Evolutionary conservation across 2,329 filamentous ascomycete genomes (phyloP).

Genomic region (Colletotrichum tamarilloi): DNA sequence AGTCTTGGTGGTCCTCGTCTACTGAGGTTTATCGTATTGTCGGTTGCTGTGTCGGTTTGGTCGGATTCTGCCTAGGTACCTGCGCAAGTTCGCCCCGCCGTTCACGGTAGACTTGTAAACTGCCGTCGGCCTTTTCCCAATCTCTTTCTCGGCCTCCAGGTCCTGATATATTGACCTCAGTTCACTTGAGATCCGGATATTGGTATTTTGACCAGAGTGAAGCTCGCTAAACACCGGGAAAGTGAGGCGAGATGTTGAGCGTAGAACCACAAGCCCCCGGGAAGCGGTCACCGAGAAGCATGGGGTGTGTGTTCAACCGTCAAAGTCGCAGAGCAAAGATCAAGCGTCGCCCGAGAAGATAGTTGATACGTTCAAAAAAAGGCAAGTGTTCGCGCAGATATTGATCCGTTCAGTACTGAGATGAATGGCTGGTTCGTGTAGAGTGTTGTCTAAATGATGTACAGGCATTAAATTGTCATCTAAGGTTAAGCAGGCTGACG

Average conservation of each 20-base stretch:
- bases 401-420: not conserved
- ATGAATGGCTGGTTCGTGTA: not conserved
- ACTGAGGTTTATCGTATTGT: not conserved
- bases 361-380: not conserved
- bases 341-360: not conserved
- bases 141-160: not conserved
- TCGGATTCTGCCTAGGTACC: not conserved
- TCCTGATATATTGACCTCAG: not conserved
- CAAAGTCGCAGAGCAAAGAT: not conserved
- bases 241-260: not conserved
- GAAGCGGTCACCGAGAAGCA: not conserved
- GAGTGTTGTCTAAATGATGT: not conserved
- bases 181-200: not conserved
- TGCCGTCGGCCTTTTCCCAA: not conserved
- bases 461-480: not conserved
- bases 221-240: not conserved
- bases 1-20: not conserved
- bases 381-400: not conserved
- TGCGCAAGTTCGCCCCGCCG: not conserved
- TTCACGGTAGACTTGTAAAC: not conserved
- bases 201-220: not conserved
- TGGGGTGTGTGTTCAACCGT: too few relatives aligned
- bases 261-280: not conserved
- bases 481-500: conserved; percentile 11
- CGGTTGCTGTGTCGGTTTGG: not conserved